A percentile compares a stretch with the other conserved stretches of the same genome.
Conservation (phyloP, 495 filamentous ascomycete genomes). For the Jackrogersella minutella region DNA sequence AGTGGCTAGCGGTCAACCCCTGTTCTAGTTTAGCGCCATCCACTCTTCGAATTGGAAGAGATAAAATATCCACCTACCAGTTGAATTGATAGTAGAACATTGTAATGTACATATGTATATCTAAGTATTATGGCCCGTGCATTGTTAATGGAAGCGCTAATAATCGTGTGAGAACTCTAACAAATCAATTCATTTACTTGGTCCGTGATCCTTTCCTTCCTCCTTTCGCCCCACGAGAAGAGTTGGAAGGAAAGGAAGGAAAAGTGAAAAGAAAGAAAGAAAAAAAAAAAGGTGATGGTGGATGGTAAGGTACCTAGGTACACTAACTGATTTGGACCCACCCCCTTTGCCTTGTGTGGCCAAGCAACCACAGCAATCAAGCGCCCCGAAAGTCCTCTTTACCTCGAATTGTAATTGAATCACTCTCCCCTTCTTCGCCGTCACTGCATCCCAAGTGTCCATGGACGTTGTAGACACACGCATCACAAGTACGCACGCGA, state of each 20-base stretch:
- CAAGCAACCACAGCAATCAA: slow-evolving; percentile 36
- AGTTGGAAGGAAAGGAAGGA: too few species aligned
- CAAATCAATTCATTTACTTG: too few species aligned
- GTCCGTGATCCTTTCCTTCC: slow-evolving; percentile 13
- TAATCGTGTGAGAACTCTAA: slow-evolving; percentile 39
- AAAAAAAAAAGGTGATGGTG: too few species aligned
- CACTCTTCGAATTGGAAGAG: slow-evolving; percentile 31
- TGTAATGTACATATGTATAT: too few species aligned
- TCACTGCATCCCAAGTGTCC: slow-evolving; percentile 25
- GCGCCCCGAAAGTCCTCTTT: slow-evolving; percentile 34
- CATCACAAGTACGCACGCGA: slow-evolving; percentile 12
- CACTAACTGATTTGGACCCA: not conserved
- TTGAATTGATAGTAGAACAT: slow-evolving; percentile 9
- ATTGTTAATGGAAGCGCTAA: slow-evolving; percentile 34
- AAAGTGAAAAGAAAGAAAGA: too few species aligned
- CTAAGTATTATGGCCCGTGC: slow-evolving; percentile 38
- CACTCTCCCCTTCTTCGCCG: slow-evolving; percentile 29
- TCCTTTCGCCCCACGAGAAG: not conserved
- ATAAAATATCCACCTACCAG: slow-evolving; percentile 6
- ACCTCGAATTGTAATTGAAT: slow-evolving; percentile 27
- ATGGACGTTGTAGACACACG: slow-evolving; percentile 15
- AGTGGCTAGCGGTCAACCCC: slow-evolving; percentile 18
- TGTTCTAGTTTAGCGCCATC: slow-evolving; percentile 18
- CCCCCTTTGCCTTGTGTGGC: slow-evolving; percentile 31
- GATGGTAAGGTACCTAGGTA: slow-evolving; percentile 20